Evolutionary conservation across 1,139 yeast species (phyloP).

Genomic region (Yamadazyma dendronema): DNA sequence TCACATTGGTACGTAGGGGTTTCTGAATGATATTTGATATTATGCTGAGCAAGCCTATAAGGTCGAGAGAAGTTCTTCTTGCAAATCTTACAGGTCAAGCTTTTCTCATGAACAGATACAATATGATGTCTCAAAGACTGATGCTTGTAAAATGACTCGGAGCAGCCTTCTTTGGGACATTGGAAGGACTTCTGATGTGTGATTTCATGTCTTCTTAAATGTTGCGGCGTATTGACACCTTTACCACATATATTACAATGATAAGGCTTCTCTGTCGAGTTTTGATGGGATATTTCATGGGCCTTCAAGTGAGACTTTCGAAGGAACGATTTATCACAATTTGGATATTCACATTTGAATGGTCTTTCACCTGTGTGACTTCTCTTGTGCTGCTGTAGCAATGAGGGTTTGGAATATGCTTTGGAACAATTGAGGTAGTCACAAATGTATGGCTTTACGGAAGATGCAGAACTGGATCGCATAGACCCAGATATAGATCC

Average conservation of each 20-base stretch:
- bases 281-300: slow-evolving; percentile 64
- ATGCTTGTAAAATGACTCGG: slow-evolving; percentile 70
- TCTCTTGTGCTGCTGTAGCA: slow-evolving; percentile 76
- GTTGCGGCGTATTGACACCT: slow-evolving; percentile 82
- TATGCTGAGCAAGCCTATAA: slow-evolving; percentile 59
- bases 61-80: slow-evolving; percentile 60
- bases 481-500: background rate
- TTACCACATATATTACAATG: slow-evolving; percentile 76
- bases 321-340: slow-evolving; percentile 65
- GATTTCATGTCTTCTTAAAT: slow-evolving; percentile 73
- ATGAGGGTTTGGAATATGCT: slow-evolving; percentile 77
- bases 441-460: slow-evolving; percentile 47
- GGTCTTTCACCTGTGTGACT: slow-evolving; percentile 82
- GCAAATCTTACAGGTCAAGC: slow-evolving; percentile 56
- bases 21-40: slow-evolving; percentile 56
- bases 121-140: slow-evolving; percentile 77
- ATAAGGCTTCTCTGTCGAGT: slow-evolving; percentile 63
- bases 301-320: slow-evolving; percentile 78
- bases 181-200: slow-evolving; percentile 72
- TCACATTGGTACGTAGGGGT: slow-evolving; percentile 63
- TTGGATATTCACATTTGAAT: slow-evolving; percentile 52
- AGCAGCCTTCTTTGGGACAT: slow-evolving; percentile 64
- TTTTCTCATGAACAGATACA: slow-evolving; percentile 56
- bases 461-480: background rate
- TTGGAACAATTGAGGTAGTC: slow-evolving; percentile 66